Conservation (phyloP, 2,329 filamentous ascomycete species). For the Calonectria fujianensis region DNA sequence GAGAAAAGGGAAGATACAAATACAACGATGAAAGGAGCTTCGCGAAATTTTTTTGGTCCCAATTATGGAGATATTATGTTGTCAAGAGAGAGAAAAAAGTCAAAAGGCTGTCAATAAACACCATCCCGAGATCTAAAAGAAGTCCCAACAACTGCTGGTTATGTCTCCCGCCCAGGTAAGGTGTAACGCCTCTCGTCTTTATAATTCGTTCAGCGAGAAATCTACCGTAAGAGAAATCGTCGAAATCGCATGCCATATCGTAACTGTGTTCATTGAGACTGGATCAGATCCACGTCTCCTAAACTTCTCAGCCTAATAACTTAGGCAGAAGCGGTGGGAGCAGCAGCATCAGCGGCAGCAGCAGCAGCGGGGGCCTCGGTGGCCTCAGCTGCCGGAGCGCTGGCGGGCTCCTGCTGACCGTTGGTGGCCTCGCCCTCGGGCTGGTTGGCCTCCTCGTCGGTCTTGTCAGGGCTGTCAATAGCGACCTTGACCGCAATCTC, state of each 20-base stretch:
- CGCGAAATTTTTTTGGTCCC: slow-evolving; percentile 55
- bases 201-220: slow-evolving; percentile 57
- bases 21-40: slow-evolving; percentile 58
- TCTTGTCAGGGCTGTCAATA: slow-evolving; percentile 99
- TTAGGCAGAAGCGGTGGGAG: slow-evolving; percentile 58
- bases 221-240: slow-evolving; percentile 63
- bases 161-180: slow-evolving; percentile 54
- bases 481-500: slow-evolving; percentile 99
- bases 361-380: slow-evolving; percentile 55
- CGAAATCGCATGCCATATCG: slow-evolving; percentile 64
- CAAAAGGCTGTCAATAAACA: slow-evolving; percentile 54
- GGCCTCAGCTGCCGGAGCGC: slow-evolving; percentile 55
- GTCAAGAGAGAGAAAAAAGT: slow-evolving; percentile 51
- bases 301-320: slow-evolving; percentile 50
- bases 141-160: slow-evolving; percentile 54
- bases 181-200: slow-evolving; percentile 52
- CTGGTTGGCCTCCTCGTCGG: slow-evolving; percentile 85
- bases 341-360: slow-evolving; percentile 52
- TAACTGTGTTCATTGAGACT: slow-evolving; percentile 60
- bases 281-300: slow-evolving; percentile 52
- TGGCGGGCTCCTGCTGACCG: slow-evolving; percentile 62
- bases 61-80: slow-evolving; percentile 57
- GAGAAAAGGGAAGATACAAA: slow-evolving; percentile 59
- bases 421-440: slow-evolving; percentile 67
- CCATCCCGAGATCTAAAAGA: slow-evolving; percentile 53